Evolutionary conservation across 495 filamentous ascomycete genomes (phyloP).

Genomic region (Penicilliopsis zonata): DNA sequence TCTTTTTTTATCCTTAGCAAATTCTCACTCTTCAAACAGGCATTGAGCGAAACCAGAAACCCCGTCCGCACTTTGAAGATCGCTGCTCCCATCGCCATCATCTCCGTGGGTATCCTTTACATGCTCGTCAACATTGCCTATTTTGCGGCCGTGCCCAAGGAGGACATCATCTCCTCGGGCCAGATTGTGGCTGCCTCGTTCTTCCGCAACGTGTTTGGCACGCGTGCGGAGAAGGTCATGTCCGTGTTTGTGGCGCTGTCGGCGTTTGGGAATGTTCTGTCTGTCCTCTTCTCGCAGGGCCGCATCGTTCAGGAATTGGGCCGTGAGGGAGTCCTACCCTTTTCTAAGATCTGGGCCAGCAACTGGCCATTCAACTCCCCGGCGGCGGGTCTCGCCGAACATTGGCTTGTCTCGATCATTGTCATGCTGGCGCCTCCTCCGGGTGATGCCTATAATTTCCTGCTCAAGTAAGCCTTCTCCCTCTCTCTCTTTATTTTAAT

Average conservation of each 20-base stretch:
- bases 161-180: conserved; percentile 46
- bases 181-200: conserved; percentile 51
- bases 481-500: conserved; percentile 9
- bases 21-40: conserved; percentile 23
- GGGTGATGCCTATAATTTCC: conserved; percentile 53
- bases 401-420: conserved; percentile 47
- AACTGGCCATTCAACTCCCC: conserved; percentile 53
- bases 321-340: conserved; percentile 52
- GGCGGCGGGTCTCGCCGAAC: conserved; percentile 47
- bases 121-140: conserved; percentile 63
- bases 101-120: conserved; percentile 49
- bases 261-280: conserved; percentile 58
- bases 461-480: conserved; percentile 37
- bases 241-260: conserved; percentile 63
- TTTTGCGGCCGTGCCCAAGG: conserved; percentile 54
- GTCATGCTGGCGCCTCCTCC: conserved; percentile 52
- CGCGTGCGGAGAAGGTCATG: conserved; percentile 43
- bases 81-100: conserved; percentile 51
- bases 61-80: conserved; percentile 50
- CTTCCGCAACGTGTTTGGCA: conserved; percentile 57
- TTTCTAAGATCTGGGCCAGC: conserved; percentile 49
- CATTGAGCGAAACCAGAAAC: conserved; percentile 49
- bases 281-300: conserved; percentile 57
- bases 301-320: conserved; percentile 55
- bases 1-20: neutral